Evolutionary conservation across 495 filamentous ascomycete genomes (phyloP), one percentile per base, ranked within the genome.

Genomic region (Achaetomiella virescens): DNA sequence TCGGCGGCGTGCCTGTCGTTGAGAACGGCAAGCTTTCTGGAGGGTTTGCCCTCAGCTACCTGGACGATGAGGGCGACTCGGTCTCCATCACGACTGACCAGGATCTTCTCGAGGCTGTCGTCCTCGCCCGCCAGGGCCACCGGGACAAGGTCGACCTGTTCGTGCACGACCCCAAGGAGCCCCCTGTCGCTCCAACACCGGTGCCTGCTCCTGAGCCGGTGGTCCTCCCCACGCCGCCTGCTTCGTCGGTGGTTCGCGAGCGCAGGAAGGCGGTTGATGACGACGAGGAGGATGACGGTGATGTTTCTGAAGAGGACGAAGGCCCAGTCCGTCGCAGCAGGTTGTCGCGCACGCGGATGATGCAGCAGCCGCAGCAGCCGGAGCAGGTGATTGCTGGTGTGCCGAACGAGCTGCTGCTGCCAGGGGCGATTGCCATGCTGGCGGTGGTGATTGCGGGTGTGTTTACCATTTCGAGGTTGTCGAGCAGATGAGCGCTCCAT

Each of bases 71-170:
- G 64, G 95, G 93, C 37, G 93, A 99, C 66, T 91, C 92, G 9
- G 93, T 99, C 20, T 96, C 91, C 44, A 95, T 99, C 68, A 99
- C 95, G 24, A 97, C 91, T 0, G 91, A 97, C 65, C 84, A 88
- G 53, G 93, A 99, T 67, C 81, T 99, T 36, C 69, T 92, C 3
- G 93, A 99, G 69, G 91, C 93, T 5, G 90, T 99, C 55, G 73
- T 83, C 12, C 81, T 97, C 25, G 86, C 95, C 2, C 85, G 88
- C 43, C 86, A 85, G 15, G 78, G 81, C 43, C 83, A 75, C 52
- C 83, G 82, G 36, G 92, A 96, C 53, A 99, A 97, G 78, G 93
- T 99, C 29, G 92, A 99, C 61, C 77, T 99, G 11, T 97, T 96
- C 63, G 91, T 99, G 48, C 93, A 97, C 66, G 88, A 99, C 65